Evolutionary conservation across 2,329 filamentous ascomycete species (phyloP).

Genomic region (Cryphonectria radicalis): DNA sequence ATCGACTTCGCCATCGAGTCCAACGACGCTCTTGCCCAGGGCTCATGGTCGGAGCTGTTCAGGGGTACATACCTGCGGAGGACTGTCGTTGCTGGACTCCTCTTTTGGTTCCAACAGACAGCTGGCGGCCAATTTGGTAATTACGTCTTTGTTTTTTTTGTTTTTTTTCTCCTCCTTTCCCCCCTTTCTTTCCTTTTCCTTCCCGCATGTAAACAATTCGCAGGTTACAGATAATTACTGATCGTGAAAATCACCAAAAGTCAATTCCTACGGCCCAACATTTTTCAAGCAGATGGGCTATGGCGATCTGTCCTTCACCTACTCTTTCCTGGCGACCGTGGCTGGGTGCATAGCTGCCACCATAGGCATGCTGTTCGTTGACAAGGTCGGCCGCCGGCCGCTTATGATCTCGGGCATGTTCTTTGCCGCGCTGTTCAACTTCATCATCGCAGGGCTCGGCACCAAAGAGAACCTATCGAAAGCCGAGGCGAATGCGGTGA

Average conservation of each 20-base stretch:
- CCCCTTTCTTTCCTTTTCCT: neutral
- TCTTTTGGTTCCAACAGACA: constrained; percentile 21
- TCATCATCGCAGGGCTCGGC: constrained; percentile 19
- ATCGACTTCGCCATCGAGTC: constrained; percentile 11
- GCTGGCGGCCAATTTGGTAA: constrained; percentile 19
- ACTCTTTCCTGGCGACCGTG: constrained; percentile 12
- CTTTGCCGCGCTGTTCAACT: constrained; percentile 18
- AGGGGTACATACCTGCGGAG: constrained; percentile 16
- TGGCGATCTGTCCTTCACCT: constrained; percentile 19
- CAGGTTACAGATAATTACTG: neutral
- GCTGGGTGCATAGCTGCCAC: constrained; percentile 8
- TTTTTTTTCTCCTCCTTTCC: neutral
- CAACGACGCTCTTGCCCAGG: constrained; percentile 3
- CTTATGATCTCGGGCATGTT: constrained; percentile 21
- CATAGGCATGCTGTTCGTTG: constrained; percentile 14
- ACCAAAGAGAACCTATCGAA: constrained; percentile 9
- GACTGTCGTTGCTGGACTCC: constrained; percentile 2
- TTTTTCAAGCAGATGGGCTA: constrained; percentile 19
- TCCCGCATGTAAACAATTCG: neutral
- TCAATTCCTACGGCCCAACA: constrained; percentile 19
- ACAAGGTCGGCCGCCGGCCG: constrained; percentile 21
- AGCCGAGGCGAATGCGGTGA: constrained; percentile 12
- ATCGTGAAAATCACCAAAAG: neutral
- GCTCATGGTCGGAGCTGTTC: constrained; percentile 17
- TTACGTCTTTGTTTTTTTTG: neutral